Conservation (phyloP, 805 yeast species). For the Yamadazyma philogaea region DNA sequence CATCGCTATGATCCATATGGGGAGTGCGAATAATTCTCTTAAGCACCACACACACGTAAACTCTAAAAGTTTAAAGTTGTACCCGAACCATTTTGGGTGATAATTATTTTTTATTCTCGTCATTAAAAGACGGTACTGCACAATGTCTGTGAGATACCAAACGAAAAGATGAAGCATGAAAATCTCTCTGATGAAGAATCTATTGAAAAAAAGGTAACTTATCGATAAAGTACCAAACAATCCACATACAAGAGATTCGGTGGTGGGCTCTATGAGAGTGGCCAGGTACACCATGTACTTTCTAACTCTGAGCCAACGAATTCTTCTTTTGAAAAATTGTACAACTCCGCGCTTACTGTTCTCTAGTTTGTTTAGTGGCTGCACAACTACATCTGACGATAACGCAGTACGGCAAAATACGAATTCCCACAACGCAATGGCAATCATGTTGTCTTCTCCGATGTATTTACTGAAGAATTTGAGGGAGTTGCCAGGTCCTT, state of each 20-base stretch:
- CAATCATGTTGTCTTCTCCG: slow-evolving; percentile 93
- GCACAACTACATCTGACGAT: slow-evolving; percentile 76
- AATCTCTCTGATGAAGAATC: slow-evolving; percentile 31
- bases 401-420: slow-evolving; percentile 69
- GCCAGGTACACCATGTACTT: slow-evolving; percentile 86
- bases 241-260: slow-evolving; percentile 72
- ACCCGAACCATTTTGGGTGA: slow-evolving; percentile 13
- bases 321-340: slow-evolving; percentile 66
- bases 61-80: slow-evolving; percentile 11
- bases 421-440: slow-evolving; percentile 73
- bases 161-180: slow-evolving; percentile 51
- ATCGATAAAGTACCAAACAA: slow-evolving; percentile 60
- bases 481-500: slow-evolving; percentile 51
- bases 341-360: slow-evolving; percentile 39
- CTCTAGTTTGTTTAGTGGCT: slow-evolving; percentile 47
- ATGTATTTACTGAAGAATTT: slow-evolving; percentile 74
- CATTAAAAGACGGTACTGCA: slow-evolving; percentile 50
- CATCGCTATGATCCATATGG: slow-evolving; percentile 82
- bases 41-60: slow-evolving; percentile 54
- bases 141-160: slow-evolving; percentile 67
- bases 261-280: slow-evolving; percentile 80
- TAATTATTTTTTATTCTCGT: slow-evolving; percentile 24
- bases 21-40: slow-evolving; percentile 74
- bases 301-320: slow-evolving; percentile 83
- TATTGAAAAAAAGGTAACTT: slow-evolving; percentile 40